Evolutionary conservation across 257 asterid species (phyloP), one percentile per base, ranked within the genome.

Genomic region (Primulina tabacum): DNA sequence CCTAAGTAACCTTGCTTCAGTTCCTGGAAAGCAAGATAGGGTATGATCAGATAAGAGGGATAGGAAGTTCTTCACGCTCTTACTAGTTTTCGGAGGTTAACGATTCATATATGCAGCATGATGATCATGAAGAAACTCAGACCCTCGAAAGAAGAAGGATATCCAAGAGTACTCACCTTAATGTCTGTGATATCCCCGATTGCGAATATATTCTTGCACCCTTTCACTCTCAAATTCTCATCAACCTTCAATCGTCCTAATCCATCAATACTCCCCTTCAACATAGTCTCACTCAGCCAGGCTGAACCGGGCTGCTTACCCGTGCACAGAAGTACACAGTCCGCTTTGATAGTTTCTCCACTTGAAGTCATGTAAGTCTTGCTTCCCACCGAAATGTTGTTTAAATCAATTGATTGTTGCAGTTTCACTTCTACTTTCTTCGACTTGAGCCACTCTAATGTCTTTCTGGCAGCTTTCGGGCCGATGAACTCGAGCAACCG

Each of bases 401-500:
- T 77, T n/a, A 82, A 35, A 43, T 83, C 88, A 30, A 92, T 56
- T 37, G 90, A 81, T 69, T 83, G 90, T 64, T 71, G 75, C 73
- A 92, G 79, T 68, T 81, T 88, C 62, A 92, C 95, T 40, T 85
- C 92, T 4, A 92, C 97, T 52, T 71, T 76, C 79, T 76, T 90
- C 16, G 87, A 79, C 71, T 61, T 85, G 34, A 92, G 73, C 98
- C 98, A 92, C 29, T 78, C 82, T 66, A 90, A 71, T 1, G 98
- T 76, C 82, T 88, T 92, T 26, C 68, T 74, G 0, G 90, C 87
- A 0, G 92, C 94, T 76, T 88, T 89, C 2, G 89, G 91, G 33
- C 97, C 98, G 5, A 92, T 85, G 76, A 90, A 90, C 64, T 92
- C 97, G n/a, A 92, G 78, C 73, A 92, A 64, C 72, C 96, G 77